Evolutionary conservation across 2,329 filamentous ascomycete species (phyloP).

Genomic region (Westerdykella aurantiaca): DNA sequence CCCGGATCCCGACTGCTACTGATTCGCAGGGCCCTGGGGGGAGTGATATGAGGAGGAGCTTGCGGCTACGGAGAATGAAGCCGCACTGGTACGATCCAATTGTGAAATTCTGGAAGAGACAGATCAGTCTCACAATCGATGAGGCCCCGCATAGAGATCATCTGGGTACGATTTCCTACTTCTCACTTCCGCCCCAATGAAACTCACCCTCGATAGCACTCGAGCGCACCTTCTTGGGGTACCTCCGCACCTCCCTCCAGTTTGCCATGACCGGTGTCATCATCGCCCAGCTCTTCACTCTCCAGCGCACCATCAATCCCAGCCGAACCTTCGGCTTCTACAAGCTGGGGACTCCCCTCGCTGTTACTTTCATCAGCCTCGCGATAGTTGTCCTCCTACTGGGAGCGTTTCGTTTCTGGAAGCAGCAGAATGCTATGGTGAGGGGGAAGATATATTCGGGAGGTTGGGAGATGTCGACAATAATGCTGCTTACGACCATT

Average conservation of each 20-base stretch:
- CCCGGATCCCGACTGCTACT: slow-evolving; percentile 9
- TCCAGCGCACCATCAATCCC: slow-evolving; percentile 47
- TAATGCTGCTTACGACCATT: slow-evolving; percentile 43
- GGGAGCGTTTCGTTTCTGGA: slow-evolving; percentile 56
- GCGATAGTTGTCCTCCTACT: slow-evolving; percentile 48
- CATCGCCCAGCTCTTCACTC: slow-evolving; percentile 62
- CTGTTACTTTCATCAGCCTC: slow-evolving; percentile 44
- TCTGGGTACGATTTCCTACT: slow-evolving; percentile 42
- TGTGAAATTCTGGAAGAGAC: slow-evolving; percentile 44
- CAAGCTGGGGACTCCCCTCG: slow-evolving; percentile 56
- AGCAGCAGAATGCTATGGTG: slow-evolving; percentile 55
- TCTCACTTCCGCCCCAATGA: not conserved
- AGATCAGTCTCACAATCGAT: slow-evolving; percentile 48
- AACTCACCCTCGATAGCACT: slow-evolving; percentile 48
- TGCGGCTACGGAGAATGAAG: slow-evolving; percentile 10
- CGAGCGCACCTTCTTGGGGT: slow-evolving; percentile 68
- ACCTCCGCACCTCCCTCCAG: slow-evolving; percentile 64
- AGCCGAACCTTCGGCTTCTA: slow-evolving; percentile 53
- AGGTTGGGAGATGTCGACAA: slow-evolving; percentile 53
- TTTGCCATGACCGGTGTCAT: slow-evolving; percentile 62
- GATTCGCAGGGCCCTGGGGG: slow-evolving; percentile 9
- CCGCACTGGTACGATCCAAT: slow-evolving; percentile 36
- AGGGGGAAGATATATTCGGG: slow-evolving; percentile 53
- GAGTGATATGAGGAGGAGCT: slow-evolving; percentile 6
- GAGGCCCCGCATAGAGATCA: slow-evolving; percentile 51